These are phyloP conservation scores for Exophiala sp. DNA, from an alignment of 2,329 filamentous ascomycete species.

Conservation along the genomic window DNA sequence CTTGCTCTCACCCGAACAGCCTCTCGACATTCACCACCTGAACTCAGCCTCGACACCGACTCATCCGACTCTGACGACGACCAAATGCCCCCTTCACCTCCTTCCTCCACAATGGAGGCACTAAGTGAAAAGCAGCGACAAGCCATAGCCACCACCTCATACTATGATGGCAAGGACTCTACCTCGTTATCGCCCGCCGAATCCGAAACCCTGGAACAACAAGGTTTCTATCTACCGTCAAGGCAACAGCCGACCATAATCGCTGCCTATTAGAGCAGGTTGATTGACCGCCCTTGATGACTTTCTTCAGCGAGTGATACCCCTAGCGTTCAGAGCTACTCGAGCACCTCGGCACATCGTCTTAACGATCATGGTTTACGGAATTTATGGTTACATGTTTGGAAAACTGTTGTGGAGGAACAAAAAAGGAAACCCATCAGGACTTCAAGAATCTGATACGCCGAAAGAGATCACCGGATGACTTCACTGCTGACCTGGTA, in stretches of 20 bases:
- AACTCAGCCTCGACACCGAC: slow-evolving; percentile 64
- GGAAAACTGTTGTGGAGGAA: not conserved
- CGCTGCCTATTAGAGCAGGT: slow-evolving; percentile 43
- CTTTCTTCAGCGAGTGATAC: slow-evolving; percentile 24
- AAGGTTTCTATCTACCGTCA: slow-evolving; percentile 45
- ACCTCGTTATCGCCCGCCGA: slow-evolving; percentile 24
- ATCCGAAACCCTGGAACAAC: slow-evolving; percentile 40
- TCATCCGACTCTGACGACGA: slow-evolving; percentile 62
- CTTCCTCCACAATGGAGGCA: slow-evolving; percentile 50
- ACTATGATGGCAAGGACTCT: slow-evolving; percentile 31
- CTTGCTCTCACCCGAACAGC: slow-evolving; percentile 63
- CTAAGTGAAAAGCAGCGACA: slow-evolving; percentile 55
- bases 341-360: slow-evolving; percentile 7
- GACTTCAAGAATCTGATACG: not conserved
- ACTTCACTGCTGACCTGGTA: slow-evolving; percentile 17
- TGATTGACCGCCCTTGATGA: slow-evolving; percentile 25
- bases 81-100: slow-evolving; percentile 64
- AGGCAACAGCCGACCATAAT: slow-evolving; percentile 43
- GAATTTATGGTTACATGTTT: slow-evolving; percentile 1
- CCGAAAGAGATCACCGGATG: not conserved
- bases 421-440: not conserved
- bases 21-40: slow-evolving; percentile 63
- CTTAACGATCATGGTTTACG: slow-evolving; percentile 25
- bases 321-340: slow-evolving; percentile 15
- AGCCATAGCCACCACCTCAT: slow-evolving; percentile 39